phyloP scores from a whole-genome alignment of 2,329 filamentous ascomycete species.

The Incumbomyces lentus region DNA sequence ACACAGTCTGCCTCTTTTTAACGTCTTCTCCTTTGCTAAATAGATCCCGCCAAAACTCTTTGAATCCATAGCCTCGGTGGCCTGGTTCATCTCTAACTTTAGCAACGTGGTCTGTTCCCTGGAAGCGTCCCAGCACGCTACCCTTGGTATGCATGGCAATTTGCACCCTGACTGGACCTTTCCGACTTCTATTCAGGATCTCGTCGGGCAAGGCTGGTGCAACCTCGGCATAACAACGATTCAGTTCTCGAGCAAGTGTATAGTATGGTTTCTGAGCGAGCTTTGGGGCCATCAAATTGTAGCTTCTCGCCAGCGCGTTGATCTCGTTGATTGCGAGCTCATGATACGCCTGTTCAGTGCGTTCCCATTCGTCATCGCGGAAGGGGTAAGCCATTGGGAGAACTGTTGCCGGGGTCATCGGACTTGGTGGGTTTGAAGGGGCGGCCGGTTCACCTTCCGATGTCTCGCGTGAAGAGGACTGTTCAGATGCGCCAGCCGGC shows the following conservation, averaged over 20 bases:
- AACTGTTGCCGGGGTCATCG: constrained; percentile 10
- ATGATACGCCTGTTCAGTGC: constrained; percentile 63
- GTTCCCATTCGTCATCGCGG: constrained; percentile 67
- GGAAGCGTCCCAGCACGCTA: constrained; percentile 54
- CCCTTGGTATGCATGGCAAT: constrained; percentile 32
- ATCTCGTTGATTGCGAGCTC: constrained; percentile 65
- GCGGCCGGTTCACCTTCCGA: background rate
- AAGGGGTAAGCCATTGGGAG: constrained; percentile 50
- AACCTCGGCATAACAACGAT: constrained; percentile 72
- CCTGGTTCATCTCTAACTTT: constrained; percentile 62
- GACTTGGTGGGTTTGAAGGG: constrained; percentile 16
- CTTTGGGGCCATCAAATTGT: constrained; percentile 90
- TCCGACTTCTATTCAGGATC: constrained; percentile 58
- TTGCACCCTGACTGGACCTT: constrained; percentile 34
- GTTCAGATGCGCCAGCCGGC: background rate
- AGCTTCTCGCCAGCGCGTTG: constrained; percentile 70
- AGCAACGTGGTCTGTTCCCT: constrained; percentile 36
- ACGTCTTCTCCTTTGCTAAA: constrained; percentile 34
- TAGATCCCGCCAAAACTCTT: constrained; percentile 80
- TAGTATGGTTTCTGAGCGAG: constrained; percentile 91
- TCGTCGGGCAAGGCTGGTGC: constrained; percentile 63
- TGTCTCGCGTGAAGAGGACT: background rate
- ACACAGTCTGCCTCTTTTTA: constrained; percentile 5
- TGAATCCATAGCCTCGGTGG: constrained; percentile 68
- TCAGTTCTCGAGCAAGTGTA: constrained; percentile 69